A percentile compares a stretch with the other conserved stretches of the same genome.
These are phyloP conservation scores for Penicillium crystallinum DNA, from an alignment of 495 filamentous ascomycete species.

Conservation along the genomic window DNA sequence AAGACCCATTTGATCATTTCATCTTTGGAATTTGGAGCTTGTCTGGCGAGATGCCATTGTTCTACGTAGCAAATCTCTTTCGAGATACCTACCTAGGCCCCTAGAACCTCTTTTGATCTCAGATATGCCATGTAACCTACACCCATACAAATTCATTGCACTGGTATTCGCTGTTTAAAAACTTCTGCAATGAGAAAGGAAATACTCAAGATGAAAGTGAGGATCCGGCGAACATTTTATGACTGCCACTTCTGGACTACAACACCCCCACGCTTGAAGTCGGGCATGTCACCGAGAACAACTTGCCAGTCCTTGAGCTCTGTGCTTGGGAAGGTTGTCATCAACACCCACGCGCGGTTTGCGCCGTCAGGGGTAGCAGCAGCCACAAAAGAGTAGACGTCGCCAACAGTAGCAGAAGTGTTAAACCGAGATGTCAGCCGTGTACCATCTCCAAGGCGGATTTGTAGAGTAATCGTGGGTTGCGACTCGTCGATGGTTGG, in stretches of 20 bases:
- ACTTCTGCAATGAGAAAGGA: neutral
- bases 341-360: slow-evolving; percentile 67
- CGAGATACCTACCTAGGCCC: neutral
- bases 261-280: slow-evolving; percentile 79
- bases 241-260: slow-evolving; percentile 84
- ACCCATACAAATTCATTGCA: neutral
- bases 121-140: slow-evolving; percentile 2
- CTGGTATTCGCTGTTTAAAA: slow-evolving; percentile 6
- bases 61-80: neutral
- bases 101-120: neutral
- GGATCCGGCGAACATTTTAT: slow-evolving; percentile 6
- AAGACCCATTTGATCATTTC: neutral
- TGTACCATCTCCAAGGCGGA: slow-evolving; percentile 87
- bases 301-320: slow-evolving; percentile 71
- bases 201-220: neutral
- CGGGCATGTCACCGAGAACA: slow-evolving; percentile 69
- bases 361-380: slow-evolving; percentile 56
- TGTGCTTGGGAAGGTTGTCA: slow-evolving; percentile 95
- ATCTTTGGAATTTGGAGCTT: neutral
- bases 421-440: slow-evolving; percentile 86
- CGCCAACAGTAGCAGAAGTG: slow-evolving; percentile 80
- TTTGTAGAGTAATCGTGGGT: slow-evolving; percentile 74
- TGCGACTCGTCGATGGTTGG: slow-evolving; percentile 66
- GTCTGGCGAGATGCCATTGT: neutral
- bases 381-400: slow-evolving; percentile 82